Evolutionary conservation across 164 flowering plant genomes (phyloP).

Genomic region (Amborella trichopoda): DNA sequence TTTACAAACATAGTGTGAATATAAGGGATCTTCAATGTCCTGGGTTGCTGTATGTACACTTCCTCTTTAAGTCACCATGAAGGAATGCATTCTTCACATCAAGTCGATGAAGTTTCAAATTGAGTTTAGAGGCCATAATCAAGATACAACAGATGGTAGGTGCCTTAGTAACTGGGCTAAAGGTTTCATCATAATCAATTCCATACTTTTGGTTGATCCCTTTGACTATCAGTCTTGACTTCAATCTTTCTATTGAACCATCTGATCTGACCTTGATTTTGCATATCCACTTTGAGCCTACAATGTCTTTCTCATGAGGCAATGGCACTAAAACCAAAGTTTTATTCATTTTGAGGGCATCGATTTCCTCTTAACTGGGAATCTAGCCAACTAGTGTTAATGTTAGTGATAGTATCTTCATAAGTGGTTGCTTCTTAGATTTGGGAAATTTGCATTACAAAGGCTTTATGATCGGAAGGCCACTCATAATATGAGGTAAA

Average conservation of each 20-base stretch:
- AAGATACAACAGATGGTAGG: not conserved
- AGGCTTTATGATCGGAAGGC: not conserved
- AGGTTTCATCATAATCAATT: not conserved
- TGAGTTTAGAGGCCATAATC: not conserved
- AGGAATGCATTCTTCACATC: not conserved
- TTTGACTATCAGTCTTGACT: not conserved
- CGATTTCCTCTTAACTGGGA: not conserved
- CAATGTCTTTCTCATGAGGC: not conserved
- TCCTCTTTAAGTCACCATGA: not conserved
- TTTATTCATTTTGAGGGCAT: not conserved
- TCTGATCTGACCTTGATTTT: not conserved
- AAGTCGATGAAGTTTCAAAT: not conserved
- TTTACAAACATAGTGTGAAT: not conserved
- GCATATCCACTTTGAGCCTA: slow-evolving; percentile 1
- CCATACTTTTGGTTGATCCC: not conserved
- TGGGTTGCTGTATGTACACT: not conserved
- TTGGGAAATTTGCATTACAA: not conserved
- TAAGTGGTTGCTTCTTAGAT: not conserved
- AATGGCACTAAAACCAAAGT: not conserved
- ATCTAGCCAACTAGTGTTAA: not conserved
- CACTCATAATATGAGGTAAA: not conserved
- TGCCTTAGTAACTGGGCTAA: not conserved
- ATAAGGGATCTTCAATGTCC: not conserved
- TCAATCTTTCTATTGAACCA: not conserved
- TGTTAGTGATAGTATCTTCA: not conserved